A percentile compares a stretch with the other conserved stretches of the same genome.
Evolutionary conservation across 2,329 filamentous ascomycete genomes (phyloP).

Genomic region (Hirsutella minnesotensis): DNA sequence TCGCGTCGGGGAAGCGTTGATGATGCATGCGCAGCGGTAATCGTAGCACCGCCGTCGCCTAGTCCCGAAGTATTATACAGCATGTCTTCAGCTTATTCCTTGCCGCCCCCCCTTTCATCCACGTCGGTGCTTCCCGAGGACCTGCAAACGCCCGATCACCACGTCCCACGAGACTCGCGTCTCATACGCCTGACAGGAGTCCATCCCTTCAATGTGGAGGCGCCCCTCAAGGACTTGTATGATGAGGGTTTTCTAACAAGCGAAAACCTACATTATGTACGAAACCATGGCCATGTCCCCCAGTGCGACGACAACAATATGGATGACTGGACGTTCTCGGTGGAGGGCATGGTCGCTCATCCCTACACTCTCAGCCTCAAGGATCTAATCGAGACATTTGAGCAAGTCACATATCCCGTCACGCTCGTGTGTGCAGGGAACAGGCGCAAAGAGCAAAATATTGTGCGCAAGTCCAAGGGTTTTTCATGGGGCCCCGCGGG

Average conservation of each 20-base stretch:
- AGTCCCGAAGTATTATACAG: background rate
- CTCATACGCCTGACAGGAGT: constrained; percentile 78
- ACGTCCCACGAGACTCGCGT: constrained; percentile 68
- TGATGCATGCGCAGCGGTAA: background rate
- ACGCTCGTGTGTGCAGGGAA: constrained; percentile 91
- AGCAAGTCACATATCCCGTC: constrained; percentile 75
- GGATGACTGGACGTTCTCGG: constrained; percentile 67
- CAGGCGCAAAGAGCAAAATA: constrained; percentile 83
- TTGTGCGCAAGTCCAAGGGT: constrained; percentile 80
- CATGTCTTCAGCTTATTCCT: constrained; percentile 32
- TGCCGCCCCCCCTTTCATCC: constrained; percentile 54
- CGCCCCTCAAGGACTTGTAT: constrained; percentile 67
- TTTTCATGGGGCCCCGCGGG: constrained; percentile 91
- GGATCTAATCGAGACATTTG: constrained; percentile 61
- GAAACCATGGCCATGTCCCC: constrained; percentile 81
- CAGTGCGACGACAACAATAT: constrained; percentile 60
- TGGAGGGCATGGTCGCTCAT: constrained; percentile 74
- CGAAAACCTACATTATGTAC: constrained; percentile 80
- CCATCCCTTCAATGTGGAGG: constrained; percentile 85
- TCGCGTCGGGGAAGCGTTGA: constrained; percentile 23
- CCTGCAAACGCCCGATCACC: constrained; percentile 69
- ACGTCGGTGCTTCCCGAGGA: constrained; percentile 61
- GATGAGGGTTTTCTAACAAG: constrained; percentile 76
- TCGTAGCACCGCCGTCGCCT: background rate
- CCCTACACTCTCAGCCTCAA: constrained; percentile 61